Base-by-base conservation (phyloP, 2,329 filamentous ascomycete species). In the Fusarium veterinarium region DNA sequence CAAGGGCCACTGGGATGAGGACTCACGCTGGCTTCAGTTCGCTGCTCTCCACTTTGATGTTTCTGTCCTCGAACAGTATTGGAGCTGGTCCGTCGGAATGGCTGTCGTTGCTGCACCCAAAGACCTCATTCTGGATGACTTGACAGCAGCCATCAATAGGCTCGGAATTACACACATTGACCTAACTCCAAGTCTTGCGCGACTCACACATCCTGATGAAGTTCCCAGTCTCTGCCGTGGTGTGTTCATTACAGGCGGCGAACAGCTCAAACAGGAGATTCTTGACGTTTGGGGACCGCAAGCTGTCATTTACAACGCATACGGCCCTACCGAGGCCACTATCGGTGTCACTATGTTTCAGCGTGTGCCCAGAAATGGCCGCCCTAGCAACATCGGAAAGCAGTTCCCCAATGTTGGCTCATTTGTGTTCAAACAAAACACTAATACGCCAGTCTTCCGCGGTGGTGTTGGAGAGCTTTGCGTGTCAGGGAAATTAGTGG, bases 31-130 rank as follows among this genome's bases (percentile, higher is more conserved):
- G 92, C 85, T 98, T 2, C 95, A 98, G 78, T 98, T 98, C 78
- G 95, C 95, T 3, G 95, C 94, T 0, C 94, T 97, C 63, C 95
- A 97, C 80, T 98, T 98, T 69, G 95, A 98, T 76, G 95, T 98
- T 8, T 96, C 93, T 3, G 93, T 98, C 0, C 86, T 98, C 1
- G 95, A 98, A 78, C 95, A 97, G 77, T 98, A 95, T 80, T 98
- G 94, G 94, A 96, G 92, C 64, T 98, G 95, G 95, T 94, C 92
- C 33, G 93, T 96, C 2, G 95, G 95, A 3, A 95, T 98, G 31
- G 91, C 92, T 8, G 88, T 98, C 1, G 92, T 95, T 4, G 91
- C 93, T 5, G 95, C 93, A 11, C 93, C 94, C 1, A 89, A 93
- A 72, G 95, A 98, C 78, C 79, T 97, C 3, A 91, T 98, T 3